phyloP scores from a whole-genome alignment of 2,329 filamentous ascomycete species.

The Cordyceps farinosa region DNA sequence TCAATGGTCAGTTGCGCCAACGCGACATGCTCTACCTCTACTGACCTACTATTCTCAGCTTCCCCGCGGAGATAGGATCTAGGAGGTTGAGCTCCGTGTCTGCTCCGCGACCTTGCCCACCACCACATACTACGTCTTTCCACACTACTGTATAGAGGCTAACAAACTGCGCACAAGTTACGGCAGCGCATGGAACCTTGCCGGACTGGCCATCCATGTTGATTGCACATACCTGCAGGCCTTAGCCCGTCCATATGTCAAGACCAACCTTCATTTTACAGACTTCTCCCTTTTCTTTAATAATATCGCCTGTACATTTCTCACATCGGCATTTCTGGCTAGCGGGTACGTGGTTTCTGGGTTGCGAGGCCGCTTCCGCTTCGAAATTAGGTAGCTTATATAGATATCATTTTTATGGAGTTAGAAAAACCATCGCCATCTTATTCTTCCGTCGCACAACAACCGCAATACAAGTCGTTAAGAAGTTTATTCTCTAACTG shows the following conservation, averaged over 20 bases:
- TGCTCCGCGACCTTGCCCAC: slow-evolving; percentile 2
- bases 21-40: slow-evolving; percentile 43
- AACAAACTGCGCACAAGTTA: neutral
- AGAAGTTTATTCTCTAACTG: slow-evolving; percentile 7
- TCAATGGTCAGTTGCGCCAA: slow-evolving; percentile 53
- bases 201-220: neutral
- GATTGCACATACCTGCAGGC: neutral
- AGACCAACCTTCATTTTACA: neutral
- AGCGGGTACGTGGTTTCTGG: neutral
- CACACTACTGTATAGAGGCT: neutral
- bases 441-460: neutral
- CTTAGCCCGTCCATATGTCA: neutral
- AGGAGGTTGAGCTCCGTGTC: slow-evolving; percentile 29
- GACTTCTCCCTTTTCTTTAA: neutral
- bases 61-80: slow-evolving; percentile 45
- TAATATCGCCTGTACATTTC: neutral
- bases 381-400: neutral
- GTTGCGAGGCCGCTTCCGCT: neutral
- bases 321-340: neutral
- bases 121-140: neutral
- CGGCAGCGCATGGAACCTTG: neutral
- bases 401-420: neutral
- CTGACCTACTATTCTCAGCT: slow-evolving; percentile 40
- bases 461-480: neutral
- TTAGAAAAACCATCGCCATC: neutral